These are phyloP conservation scores for Oidium heveae DNA, from an alignment of 2,329 filamentous ascomycete genomes.

Conservation along the genomic window DNA sequence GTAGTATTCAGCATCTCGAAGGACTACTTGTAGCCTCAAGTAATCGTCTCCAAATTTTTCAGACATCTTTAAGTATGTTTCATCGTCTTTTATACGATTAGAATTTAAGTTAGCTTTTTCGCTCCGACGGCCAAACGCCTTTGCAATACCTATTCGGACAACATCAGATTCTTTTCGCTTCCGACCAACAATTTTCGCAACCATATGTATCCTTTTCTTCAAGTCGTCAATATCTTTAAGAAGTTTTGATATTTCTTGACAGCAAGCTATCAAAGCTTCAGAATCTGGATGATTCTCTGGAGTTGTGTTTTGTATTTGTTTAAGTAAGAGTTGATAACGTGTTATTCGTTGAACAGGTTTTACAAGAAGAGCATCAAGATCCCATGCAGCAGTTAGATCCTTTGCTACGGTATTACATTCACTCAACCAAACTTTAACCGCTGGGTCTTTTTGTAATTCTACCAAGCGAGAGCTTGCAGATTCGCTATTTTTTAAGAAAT, in stretches of 20 bases:
- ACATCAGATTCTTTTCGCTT: slow-evolving; percentile 80
- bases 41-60: slow-evolving; percentile 84
- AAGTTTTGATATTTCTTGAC: slow-evolving; percentile 32
- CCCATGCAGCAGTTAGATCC: slow-evolving; percentile 83
- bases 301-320: slow-evolving; percentile 55
- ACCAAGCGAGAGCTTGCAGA: slow-evolving; percentile 33
- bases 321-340: slow-evolving; percentile 75
- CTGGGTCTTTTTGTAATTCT: slow-evolving; percentile 34
- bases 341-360: slow-evolving; percentile 89
- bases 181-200: slow-evolving; percentile 62
- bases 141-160: slow-evolving; percentile 42
- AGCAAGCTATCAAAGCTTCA: slow-evolving; percentile 29
- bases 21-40: slow-evolving; percentile 68
- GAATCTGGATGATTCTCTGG: slow-evolving; percentile 66
- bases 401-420: slow-evolving; percentile 84
- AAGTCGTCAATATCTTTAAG: slow-evolving; percentile 79
- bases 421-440: slow-evolving; percentile 61
- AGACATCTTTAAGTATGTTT: slow-evolving; percentile 53
- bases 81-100: slow-evolving; percentile 48
- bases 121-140: slow-evolving; percentile 59
- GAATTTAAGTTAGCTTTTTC: slow-evolving; percentile 33
- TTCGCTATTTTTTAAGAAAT: slow-evolving; percentile 37
- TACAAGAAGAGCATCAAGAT: slow-evolving; percentile 82
- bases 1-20: slow-evolving; percentile 77
- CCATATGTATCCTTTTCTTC: slow-evolving; percentile 81